Conservation (phyloP, 176 grass and related monocot genomes). For the Calamus simplicifolius region DNA sequence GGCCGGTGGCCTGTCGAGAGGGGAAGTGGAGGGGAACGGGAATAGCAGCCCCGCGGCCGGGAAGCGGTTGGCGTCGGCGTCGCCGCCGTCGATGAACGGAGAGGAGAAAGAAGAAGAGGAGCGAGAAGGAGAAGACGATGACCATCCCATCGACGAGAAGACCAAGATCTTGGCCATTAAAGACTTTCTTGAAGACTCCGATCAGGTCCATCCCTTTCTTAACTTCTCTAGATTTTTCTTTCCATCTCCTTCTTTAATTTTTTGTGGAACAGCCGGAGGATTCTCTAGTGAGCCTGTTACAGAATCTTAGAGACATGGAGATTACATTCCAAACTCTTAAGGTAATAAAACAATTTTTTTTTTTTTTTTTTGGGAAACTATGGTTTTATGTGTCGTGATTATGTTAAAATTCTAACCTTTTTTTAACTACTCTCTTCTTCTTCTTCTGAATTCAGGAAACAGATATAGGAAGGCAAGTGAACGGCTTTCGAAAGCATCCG, state of each 20-base stretch:
- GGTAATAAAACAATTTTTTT: constrained; percentile 13
- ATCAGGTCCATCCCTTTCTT: constrained; percentile 27
- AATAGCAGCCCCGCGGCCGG: constrained; percentile 9
- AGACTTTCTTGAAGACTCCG: constrained; percentile 68
- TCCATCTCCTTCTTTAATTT: neutral
- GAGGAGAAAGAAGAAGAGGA: constrained; percentile 17
- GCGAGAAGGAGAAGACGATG: neutral
- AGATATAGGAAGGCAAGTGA: constrained; percentile 69
- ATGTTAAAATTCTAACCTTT: neutral
- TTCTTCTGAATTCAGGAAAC: constrained; percentile 43
- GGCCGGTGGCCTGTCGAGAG: neutral
- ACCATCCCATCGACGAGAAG: constrained; percentile 6
- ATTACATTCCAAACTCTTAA: constrained; percentile 68
- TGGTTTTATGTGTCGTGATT: too few species aligned
- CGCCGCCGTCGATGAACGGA: constrained; percentile 5
- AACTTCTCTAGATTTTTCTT: neutral
- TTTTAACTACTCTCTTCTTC: neutral
- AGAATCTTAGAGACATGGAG: constrained; percentile 70
- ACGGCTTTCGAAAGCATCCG: constrained; percentile 59
- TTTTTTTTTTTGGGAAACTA: too few species aligned
- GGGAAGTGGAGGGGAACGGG: constrained; percentile 1
- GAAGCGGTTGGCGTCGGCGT: constrained; percentile 16
- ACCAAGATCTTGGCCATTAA: constrained; percentile 58
- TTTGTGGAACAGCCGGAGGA: constrained; percentile 51
- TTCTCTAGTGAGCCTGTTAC: constrained; percentile 44